Evolutionary conservation across 1,284 basidiomycete species (phyloP).

Genomic region (Trametes versicolor): DNA sequence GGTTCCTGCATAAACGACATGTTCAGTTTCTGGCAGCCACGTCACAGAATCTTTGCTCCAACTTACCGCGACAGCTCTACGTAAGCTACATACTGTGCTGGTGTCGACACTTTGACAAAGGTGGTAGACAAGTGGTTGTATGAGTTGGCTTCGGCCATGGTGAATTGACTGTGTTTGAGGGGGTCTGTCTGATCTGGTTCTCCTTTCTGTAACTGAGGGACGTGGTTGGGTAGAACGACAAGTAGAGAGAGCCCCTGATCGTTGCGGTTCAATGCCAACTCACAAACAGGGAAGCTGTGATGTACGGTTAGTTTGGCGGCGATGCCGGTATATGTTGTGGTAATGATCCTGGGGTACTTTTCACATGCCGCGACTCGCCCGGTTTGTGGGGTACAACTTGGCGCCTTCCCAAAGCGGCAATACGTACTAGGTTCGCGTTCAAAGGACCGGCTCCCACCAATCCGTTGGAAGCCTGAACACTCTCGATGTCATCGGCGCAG

Average conservation of each 20-base stretch:
- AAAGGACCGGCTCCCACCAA: neutral
- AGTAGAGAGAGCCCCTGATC: neutral
- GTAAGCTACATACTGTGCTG: constrained; percentile 60
- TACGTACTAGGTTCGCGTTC: neutral
- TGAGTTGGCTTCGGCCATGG: constrained; percentile 2
- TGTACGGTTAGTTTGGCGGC: neutral
- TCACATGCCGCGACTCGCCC: neutral
- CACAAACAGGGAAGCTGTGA: neutral
- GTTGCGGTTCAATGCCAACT: neutral
- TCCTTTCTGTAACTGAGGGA: too few species aligned
- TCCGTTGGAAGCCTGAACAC: too few species aligned
- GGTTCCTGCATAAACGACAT: constrained; percentile 54
- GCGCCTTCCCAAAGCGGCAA: neutral
- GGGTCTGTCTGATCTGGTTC: too few species aligned
- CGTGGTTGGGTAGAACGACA: too few species aligned
- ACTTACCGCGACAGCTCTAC: constrained; percentile 65
- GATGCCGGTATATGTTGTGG: neutral
- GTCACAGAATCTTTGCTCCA: neutral
- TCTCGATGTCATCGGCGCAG: too few species aligned
- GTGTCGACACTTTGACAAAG: constrained; percentile 64
- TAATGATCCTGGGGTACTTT: neutral
- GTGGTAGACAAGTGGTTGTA: constrained; percentile 46
- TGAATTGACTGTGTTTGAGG: neutral
- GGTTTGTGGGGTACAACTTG: neutral
- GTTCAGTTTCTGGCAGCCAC: neutral